Conservation (phyloP, 139 green algal species). For the Chlamydomonas eustigma region DNA sequence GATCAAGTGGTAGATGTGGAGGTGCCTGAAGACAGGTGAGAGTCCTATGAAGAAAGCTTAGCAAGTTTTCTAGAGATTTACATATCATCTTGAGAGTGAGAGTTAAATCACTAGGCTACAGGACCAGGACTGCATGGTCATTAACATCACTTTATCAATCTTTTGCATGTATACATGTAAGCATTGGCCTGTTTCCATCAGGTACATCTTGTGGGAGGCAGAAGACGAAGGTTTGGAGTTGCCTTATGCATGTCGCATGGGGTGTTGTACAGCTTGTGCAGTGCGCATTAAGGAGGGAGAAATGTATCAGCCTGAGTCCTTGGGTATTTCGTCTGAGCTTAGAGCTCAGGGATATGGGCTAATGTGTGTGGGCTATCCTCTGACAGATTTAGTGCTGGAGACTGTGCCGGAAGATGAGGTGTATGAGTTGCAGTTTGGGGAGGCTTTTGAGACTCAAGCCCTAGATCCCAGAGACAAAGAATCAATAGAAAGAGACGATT, state of each 20-base stretch:
- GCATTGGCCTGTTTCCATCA: constrained; percentile 24
- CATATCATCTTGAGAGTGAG: no score
- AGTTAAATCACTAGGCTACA: no score
- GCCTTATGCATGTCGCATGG: constrained; percentile 94
- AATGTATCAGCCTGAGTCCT: constrained; percentile 47
- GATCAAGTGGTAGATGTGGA: constrained; percentile 77
- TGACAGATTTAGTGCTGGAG: constrained; percentile 62
- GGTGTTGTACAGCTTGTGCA: constrained; percentile 95
- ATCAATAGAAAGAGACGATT: constrained; percentile 82
- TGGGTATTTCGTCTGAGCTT: constrained; percentile 69
- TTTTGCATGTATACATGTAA: constrained; percentile 83
- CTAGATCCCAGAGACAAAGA: constrained; percentile 53
- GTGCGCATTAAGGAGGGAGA: constrained; percentile 64
- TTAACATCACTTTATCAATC: no score
- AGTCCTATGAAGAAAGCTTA: no score
- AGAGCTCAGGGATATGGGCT: constrained; percentile 85
- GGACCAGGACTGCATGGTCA: no score
- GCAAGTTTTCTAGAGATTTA: no score
- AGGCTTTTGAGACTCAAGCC: constrained; percentile 65
- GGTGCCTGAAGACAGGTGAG: constrained; percentile 81
- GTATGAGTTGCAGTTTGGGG: constrained; percentile 96
- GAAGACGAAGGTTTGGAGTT: constrained; percentile 88
- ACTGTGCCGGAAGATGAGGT: constrained; percentile 89
- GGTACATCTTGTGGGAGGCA: constrained; percentile 91
- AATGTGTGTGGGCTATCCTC: constrained; percentile 89